Percentiles rank a stretch among this genome's conserved stretches.
These are phyloP conservation scores for Mallotus nudiflorus DNA, from an alignment of 345 rosid genomes.

Conservation along the genomic window DNA sequence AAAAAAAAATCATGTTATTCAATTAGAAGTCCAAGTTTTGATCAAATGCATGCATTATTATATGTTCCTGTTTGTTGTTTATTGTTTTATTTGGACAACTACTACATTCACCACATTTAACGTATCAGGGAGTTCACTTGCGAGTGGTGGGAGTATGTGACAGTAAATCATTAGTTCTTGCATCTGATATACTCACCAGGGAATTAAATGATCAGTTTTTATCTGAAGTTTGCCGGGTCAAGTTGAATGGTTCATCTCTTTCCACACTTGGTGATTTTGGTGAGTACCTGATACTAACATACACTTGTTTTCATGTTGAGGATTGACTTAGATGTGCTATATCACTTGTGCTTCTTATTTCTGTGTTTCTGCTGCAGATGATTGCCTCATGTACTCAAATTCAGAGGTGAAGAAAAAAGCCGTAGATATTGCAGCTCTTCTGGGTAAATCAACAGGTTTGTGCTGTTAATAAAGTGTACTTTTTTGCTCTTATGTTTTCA, in stretches of 20 bases:
- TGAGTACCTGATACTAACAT: slow-evolving; percentile 23
- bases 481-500: background rate
- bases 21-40: background rate
- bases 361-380: slow-evolving; percentile 33
- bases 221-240: slow-evolving; percentile 57
- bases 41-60: background rate
- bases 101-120: background rate
- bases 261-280: slow-evolving; percentile 43
- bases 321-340: background rate
- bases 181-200: slow-evolving; percentile 41
- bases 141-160: slow-evolving; percentile 83
- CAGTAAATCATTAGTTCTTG: slow-evolving; percentile 58
- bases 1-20: background rate
- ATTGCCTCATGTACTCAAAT: slow-evolving; percentile 35
- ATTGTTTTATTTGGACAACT: background rate
- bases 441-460: slow-evolving; percentile 76
- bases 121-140: slow-evolving; percentile 63
- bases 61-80: background rate
- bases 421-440: slow-evolving; percentile 48
- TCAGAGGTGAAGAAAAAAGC: slow-evolving; percentile 42
- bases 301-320: background rate
- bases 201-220: slow-evolving; percentile 60
- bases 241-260: slow-evolving; percentile 55
- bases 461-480: background rate
- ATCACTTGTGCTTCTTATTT: background rate